Evolutionary conservation across 305 asterid species (phyloP), one percentile per base, ranked within the genome.

Genomic region (Fraxinus paxiana): DNA sequence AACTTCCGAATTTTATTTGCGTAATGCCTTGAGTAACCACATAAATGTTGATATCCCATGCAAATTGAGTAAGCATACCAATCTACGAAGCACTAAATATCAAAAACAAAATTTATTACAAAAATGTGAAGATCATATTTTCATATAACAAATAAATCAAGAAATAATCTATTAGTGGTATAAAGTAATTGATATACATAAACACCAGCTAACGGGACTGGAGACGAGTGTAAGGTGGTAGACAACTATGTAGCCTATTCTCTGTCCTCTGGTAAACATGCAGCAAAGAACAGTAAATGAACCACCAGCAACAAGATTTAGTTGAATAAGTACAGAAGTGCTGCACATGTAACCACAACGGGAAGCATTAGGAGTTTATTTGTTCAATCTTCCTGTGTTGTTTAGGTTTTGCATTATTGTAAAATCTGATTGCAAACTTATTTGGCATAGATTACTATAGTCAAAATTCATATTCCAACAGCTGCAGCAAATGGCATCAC

Each of bases 171-270:
- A 81, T 83, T 30, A 30, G 38, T 15, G 24, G 41, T 69, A 86
- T 77, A 24, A 76, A 35, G 81, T 83, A 77, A 79, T 80, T 82
- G 72, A 85, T 79, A 77, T 85, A 85, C 89, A 86, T 37, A 31
- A 37, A 73, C 80, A 61, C 73, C 63, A 51, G 24, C 20, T n/a
- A 51, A n/a, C 63, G 20, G 63, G 20, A n/a, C 63, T 51, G 63
- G 24, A n/a, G 63, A 51, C 15, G 56, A 46, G 17, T 46, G 77
- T 69, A 28, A 79, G 84, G 70, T 56, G 77, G 77, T 80, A 77
- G 73, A 34, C 82, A 82, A 84, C 72, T 30, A 69, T 77, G 80
- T 41, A 76, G 77, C 84, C 86, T 75, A 80, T 76, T 69, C 67
- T 83, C 30, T 82, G 77, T 34, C 82, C 37, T 85, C 61, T 34